Evolutionary conservation across 768 basidiomycete species (phyloP), one percentile per base, ranked within the genome.

Genomic region (Mycena sanguinolenta): DNA sequence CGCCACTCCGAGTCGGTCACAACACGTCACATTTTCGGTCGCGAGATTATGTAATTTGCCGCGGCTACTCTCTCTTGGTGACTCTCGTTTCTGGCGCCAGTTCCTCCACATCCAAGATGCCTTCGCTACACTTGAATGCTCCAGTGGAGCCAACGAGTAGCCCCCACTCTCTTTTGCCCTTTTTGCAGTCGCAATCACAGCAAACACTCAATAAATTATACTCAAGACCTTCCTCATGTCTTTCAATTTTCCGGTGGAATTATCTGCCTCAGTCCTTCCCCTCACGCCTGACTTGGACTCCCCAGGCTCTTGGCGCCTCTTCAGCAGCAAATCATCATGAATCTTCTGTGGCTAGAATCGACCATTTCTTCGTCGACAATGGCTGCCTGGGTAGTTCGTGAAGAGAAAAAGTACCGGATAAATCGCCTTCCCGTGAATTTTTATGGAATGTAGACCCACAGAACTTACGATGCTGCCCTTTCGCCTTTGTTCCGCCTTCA

Each of bases 281-380:
- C 30, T 53, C 60, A 53, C 27, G 21, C 32, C 71, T 71, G 61
- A 71, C 60, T 50, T 42, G 63, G 67, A 67, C 13, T 23, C 4
- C 64, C 36, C 77, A 96, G 95, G 62, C 83, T 97, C 28, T 81
- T 98, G 42, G 90, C 88, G 2, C 89, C 94, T 23, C 77, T 96
- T 25, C 93, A 96, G 76, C 86, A 95, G 64, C 96, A 97, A 77
- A 83, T 97, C 30, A 88, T 95, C 36, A 93, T 97, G 91, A 95
- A 92, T 77, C 77, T 96, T 62, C 84, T 97, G 10, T 98, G 96
- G 96, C 85, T 96, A 32, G 96, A 97, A 76, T 87, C 89, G 27
- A 82, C 91, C 5, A 90, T 95, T 58, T 83, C 88, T 1, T 79
- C 84, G n/a, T 83, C 86, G 19, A 92, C 90, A 0, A 91, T 95